phyloP scores from a whole-genome alignment of 306 rosid species.

The Luffa acutangula region DNA sequence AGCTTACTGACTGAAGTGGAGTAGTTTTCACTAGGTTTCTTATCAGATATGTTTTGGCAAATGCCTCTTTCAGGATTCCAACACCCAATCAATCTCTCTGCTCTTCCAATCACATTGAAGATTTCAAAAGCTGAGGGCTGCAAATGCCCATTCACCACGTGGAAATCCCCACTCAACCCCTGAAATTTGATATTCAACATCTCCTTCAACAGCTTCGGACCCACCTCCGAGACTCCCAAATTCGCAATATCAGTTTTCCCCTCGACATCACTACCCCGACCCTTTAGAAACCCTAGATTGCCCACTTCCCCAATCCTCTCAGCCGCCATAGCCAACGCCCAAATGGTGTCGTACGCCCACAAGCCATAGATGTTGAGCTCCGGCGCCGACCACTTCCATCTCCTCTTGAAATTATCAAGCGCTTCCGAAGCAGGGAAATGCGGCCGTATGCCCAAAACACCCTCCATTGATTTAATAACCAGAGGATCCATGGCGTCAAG shows the following conservation, averaged over 20 bases:
- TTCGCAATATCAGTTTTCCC: conserved; percentile 3
- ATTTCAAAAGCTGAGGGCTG: conserved; percentile 17
- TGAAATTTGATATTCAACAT: conserved; percentile 2
- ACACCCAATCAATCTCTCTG: conserved; percentile 20
- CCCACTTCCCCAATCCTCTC: not conserved
- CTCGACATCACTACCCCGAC: not conserved
- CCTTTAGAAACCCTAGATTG: not conserved
- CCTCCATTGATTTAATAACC: conserved; percentile 27
- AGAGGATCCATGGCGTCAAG: not conserved
- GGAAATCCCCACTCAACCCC: conserved; percentile 19
- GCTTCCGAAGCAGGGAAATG: not conserved
- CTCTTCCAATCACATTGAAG: conserved; percentile 16
- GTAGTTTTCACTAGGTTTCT: not conserved
- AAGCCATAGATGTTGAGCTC: conserved; percentile 17
- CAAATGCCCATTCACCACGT: conserved; percentile 18
- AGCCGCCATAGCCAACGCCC: conserved; percentile 18
- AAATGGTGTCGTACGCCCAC: conserved; percentile 38
- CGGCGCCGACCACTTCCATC: conserved; percentile 14
- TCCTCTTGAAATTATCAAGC: conserved; percentile 18
- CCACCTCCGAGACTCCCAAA: conserved; percentile 7
- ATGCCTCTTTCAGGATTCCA: conserved; percentile 16
- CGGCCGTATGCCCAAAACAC: conserved; percentile 30
- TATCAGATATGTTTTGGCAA: not conserved
- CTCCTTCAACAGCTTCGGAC: not conserved
- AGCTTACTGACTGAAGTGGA: not conserved